Conservation (phyloP, 495 filamentous ascomycete genomes). For the Bombardia bombarda region DNA sequence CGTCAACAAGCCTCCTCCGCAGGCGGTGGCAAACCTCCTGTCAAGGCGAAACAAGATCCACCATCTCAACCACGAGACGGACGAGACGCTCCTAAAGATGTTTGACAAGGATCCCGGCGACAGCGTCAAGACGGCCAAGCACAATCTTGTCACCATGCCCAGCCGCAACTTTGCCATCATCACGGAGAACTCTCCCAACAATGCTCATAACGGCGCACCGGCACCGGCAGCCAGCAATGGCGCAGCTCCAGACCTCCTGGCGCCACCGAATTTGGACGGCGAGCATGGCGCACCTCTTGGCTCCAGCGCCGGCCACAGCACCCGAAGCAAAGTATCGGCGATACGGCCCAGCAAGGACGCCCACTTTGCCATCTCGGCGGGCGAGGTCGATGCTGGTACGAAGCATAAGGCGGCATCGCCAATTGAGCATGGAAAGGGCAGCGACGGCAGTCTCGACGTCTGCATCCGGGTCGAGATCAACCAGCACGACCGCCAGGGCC, state of each 20-base stretch:
- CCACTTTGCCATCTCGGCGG: conserved; percentile 53
- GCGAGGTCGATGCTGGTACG: conserved; percentile 59
- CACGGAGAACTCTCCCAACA: conserved; percentile 54
- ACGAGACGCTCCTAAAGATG: conserved; percentile 80
- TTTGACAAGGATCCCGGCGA: conserved; percentile 79
- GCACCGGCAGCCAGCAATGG: not conserved
- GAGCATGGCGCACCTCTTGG: conserved; percentile 1
- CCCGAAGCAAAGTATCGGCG: not conserved
- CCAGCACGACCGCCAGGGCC: conserved; percentile 53
- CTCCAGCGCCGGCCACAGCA: conserved; percentile 7
- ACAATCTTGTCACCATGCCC: conserved; percentile 85
- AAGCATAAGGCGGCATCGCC: conserved; percentile 53
- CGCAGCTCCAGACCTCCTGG: not conserved
- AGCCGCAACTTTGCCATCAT: conserved; percentile 81
- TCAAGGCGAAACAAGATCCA: conserved; percentile 94
- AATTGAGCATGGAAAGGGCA: conserved; percentile 39
- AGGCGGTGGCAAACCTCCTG: conserved; percentile 80
- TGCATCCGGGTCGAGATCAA: conserved; percentile 63
- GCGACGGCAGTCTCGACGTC: conserved; percentile 60
- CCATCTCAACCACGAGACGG: conserved; percentile 73
- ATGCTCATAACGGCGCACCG: conserved; percentile 5
- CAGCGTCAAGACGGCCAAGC: conserved; percentile 53
- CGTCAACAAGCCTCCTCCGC: conserved; percentile 84
- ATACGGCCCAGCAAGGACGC: conserved; percentile 44
- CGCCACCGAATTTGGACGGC: not conserved